A percentile compares a stretch with the other conserved stretches of the same genome.
Evolutionary conservation across 2,329 filamentous ascomycete species (phyloP).

Genomic region (Chrysoporthe cubensis): DNA sequence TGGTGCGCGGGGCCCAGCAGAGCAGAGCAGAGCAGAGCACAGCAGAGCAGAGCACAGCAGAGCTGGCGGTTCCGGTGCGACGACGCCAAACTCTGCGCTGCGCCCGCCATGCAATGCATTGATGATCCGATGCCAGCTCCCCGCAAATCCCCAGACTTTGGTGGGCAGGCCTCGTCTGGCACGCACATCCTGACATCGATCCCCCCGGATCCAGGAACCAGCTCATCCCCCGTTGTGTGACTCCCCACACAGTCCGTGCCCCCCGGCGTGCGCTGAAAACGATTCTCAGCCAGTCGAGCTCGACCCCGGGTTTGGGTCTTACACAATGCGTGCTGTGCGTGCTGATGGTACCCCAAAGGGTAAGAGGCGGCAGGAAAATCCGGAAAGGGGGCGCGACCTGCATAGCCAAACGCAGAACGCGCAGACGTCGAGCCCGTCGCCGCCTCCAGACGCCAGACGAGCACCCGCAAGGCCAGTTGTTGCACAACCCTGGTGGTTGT

Average conservation of each 20-base stretch:
- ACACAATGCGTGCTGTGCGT: background rate
- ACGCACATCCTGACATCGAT: conserved; percentile 12
- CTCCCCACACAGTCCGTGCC: conserved; percentile 17
- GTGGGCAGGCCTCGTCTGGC: background rate
- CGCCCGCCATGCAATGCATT: background rate
- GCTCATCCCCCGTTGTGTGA: conserved; percentile 8
- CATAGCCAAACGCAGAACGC: too few species aligned
- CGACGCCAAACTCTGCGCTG: background rate
- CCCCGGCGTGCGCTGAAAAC: conserved; percentile 3
- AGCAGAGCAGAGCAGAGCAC: too few species aligned
- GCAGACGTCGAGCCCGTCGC: too few species aligned
- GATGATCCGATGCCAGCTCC: conserved; percentile 10
- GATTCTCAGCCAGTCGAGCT: conserved; percentile 15
- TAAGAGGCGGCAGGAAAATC: background rate
- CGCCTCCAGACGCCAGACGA: too few species aligned
- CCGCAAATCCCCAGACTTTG: conserved; percentile 20
- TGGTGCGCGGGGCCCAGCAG: background rate
- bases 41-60: too few species aligned
- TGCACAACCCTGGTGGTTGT: too few species aligned
- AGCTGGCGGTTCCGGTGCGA: background rate
- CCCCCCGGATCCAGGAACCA: conserved; percentile 14
- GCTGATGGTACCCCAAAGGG: background rate
- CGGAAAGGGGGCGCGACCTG: too few species aligned
- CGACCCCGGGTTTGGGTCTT: conserved; percentile 14
- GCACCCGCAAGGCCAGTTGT: too few species aligned